Percentiles rank a stretch among this genome's conserved stretches.
These are phyloP conservation scores for Oidiodendron maius DNA, from an alignment of 495 filamentous ascomycete species.

Conservation along the genomic window DNA sequence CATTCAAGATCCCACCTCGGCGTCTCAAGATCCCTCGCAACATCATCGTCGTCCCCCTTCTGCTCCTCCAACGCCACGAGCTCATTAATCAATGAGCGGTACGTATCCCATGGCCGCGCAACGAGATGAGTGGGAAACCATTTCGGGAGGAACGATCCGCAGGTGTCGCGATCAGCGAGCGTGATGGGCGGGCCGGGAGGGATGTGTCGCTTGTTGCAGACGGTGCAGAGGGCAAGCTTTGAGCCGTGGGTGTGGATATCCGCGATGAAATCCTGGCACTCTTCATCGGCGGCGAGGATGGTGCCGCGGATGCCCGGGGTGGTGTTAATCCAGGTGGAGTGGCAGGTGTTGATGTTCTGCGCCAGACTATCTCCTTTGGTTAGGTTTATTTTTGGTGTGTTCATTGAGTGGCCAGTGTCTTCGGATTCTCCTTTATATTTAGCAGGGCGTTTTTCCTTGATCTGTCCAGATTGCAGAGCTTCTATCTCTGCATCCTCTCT, in stretches of 20 bases:
- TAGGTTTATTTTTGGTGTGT: no score
- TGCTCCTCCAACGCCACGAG: neutral
- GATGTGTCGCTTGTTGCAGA: conserved; percentile 11
- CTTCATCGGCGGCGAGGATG: conserved; percentile 1
- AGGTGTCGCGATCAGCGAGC: conserved; percentile 19
- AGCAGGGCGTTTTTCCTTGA: no score
- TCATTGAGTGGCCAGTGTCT: no score
- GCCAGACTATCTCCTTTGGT: conserved; percentile 2
- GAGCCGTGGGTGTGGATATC: conserved; percentile 1
- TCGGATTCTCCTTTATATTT: no score
- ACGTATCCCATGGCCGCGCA: conserved; percentile 2
- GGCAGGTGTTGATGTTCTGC: neutral
- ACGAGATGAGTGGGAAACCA: conserved; percentile 1
- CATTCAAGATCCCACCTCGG: conserved; percentile 22
- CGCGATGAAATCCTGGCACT: conserved; percentile 12
- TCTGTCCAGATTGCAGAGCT: no score
- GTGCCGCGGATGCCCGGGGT: conserved; percentile 1
- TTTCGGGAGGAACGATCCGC: conserved; percentile 10
- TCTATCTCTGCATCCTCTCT: no score
- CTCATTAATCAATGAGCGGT: neutral
- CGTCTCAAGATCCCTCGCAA: neutral
- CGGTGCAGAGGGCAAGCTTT: conserved; percentile 3
- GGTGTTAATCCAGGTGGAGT: neutral
- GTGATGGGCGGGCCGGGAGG: conserved; percentile 15
- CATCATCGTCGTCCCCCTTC: neutral